A percentile compares a stretch with the other conserved stretches of the same genome.
Conservation (phyloP, 768 basidiomycete species). For the Tylopilus balloui region DNA sequence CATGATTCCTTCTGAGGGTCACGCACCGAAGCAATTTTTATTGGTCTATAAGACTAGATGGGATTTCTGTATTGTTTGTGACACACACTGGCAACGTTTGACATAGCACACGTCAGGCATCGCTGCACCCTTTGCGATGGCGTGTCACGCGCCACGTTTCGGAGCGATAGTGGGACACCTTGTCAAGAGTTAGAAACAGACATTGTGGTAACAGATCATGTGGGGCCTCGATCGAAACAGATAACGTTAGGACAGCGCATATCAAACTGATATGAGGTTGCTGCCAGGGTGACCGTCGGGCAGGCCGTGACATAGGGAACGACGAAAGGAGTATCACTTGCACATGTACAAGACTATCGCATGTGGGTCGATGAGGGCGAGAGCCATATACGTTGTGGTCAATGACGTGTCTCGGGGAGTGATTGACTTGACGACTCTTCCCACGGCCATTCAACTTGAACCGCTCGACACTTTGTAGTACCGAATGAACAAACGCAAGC, state of each 20-base stretch:
- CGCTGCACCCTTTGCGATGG: background rate
- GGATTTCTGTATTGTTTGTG: background rate
- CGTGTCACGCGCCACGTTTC: background rate
- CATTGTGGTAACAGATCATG: background rate
- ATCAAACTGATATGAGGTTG: background rate
- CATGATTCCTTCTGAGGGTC: background rate
- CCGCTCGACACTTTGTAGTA: too few species aligned
- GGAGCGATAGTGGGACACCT: background rate
- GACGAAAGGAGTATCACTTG: background rate
- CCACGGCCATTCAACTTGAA: too few species aligned
- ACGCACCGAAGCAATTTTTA: background rate
- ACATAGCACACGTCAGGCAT: background rate
- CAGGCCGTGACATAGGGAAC: background rate
- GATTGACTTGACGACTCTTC: too few species aligned
- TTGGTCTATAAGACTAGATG: background rate
- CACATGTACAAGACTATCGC: background rate
- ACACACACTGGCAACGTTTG: background rate
- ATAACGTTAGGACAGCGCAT: background rate
- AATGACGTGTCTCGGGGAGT: too few species aligned
- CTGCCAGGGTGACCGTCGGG: background rate
- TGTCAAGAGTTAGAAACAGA: background rate
- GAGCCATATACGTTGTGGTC: too few species aligned
- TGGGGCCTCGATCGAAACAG: background rate
- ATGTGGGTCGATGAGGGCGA: background rate
- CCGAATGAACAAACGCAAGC: constrained; percentile 29